A percentile compares a stretch with the other conserved stretches of the same genome.
These are phyloP conservation scores for Eucalyptus lansdowneana DNA, from an alignment of 345 rosid genomes.

Conservation along the genomic window DNA sequence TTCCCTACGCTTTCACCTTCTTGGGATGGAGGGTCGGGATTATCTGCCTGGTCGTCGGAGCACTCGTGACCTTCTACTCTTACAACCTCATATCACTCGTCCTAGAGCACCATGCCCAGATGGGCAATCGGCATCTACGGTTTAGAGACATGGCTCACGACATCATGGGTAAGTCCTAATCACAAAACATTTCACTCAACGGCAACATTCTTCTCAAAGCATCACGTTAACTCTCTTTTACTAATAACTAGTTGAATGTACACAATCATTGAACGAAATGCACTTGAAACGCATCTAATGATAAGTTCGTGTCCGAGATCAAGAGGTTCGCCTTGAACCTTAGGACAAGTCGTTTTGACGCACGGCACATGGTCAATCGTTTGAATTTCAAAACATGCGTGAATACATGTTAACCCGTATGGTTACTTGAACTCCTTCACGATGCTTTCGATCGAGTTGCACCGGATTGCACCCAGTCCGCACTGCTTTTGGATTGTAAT, in stretches of 20 bases:
- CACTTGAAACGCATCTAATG: neutral
- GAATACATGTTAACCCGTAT: neutral
- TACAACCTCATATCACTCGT: slow-evolving; percentile 70
- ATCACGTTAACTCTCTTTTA: neutral
- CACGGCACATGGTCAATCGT: neutral
- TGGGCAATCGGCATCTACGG: slow-evolving; percentile 63
- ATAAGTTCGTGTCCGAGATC: neutral
- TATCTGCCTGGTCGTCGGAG: slow-evolving; percentile 41
- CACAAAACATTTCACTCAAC: neutral
- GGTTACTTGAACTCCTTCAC: neutral
- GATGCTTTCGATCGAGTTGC: neutral
- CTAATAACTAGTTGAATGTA: neutral
- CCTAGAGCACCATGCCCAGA: slow-evolving; percentile 55
- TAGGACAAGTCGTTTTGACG: neutral
- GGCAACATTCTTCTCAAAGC: neutral
- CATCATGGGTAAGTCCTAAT: slow-evolving; percentile 40
- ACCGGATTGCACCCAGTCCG: neutral
- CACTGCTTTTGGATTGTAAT: neutral
- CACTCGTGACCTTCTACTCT: slow-evolving; percentile 62
- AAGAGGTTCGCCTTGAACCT: neutral
- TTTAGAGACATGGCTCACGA: slow-evolving; percentile 85
- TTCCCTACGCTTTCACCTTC: slow-evolving; percentile 73
- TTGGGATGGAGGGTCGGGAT: slow-evolving; percentile 66
- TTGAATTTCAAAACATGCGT: neutral
- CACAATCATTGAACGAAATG: neutral